Evolutionary conservation across 2,329 filamentous ascomycete genomes (phyloP).

Genomic region (Aspergillus neotritici): DNA sequence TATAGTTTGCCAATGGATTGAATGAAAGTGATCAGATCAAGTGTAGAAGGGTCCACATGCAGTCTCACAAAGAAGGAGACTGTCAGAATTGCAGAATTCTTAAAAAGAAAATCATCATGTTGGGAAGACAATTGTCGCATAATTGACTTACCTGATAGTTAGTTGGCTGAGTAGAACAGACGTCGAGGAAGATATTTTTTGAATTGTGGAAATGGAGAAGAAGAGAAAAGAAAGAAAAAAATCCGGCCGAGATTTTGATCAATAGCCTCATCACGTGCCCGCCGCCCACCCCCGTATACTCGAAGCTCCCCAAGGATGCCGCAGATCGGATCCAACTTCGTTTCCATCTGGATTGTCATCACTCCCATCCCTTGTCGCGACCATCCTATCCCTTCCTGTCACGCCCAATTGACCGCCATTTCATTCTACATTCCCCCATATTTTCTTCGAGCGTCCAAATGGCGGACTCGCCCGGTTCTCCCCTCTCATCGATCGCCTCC

Average conservation of each 20-base stretch:
- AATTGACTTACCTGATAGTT: slow-evolving; percentile 7
- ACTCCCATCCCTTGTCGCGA: not conserved
- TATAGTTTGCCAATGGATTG: not conserved
- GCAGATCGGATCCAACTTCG: slow-evolving; percentile 9
- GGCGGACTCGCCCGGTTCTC: slow-evolving; percentile 56
- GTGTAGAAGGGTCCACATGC: slow-evolving; percentile 44
- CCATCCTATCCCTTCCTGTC: slow-evolving; percentile 2
- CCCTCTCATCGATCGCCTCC: slow-evolving; percentile 60
- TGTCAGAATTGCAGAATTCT: slow-evolving; percentile 46
- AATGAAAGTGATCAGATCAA: slow-evolving; percentile 36
- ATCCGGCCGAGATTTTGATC: not conserved
- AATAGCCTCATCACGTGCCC: slow-evolving; percentile 23
- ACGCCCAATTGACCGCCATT: not conserved
- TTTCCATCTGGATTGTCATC: slow-evolving; percentile 6
- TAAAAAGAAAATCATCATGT: slow-evolving; percentile 34
- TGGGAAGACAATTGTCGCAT: slow-evolving; percentile 8
- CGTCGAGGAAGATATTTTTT: not conserved
- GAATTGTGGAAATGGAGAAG: slow-evolving; percentile 1
- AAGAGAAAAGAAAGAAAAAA: slow-evolving; percentile 2
- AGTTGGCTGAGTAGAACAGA: not conserved
- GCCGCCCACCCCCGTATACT: slow-evolving; percentile 14
- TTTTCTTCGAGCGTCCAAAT: slow-evolving; percentile 25
- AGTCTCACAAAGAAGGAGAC: slow-evolving; percentile 39
- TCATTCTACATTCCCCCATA: slow-evolving; percentile 1
- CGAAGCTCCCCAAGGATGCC: slow-evolving; percentile 10